These are phyloP conservation scores for Mortierella antarctica DNA, from an alignment of 192 early-diverging fungal genomes.

Conservation along the genomic window DNA sequence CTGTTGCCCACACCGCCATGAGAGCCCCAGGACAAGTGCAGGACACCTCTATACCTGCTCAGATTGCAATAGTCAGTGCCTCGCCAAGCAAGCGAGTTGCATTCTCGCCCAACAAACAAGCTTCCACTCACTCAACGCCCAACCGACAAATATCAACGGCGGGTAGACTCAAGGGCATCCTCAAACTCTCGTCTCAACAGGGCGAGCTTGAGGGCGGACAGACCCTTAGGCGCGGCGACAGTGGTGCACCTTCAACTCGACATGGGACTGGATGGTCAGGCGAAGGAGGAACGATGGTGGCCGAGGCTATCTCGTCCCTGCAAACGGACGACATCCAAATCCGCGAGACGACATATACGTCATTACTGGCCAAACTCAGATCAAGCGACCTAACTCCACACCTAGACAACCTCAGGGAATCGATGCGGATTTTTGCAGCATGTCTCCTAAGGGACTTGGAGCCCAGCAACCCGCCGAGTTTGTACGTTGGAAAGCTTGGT, in stretches of 20 bases:
- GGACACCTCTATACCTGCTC: slow-evolving; percentile 23
- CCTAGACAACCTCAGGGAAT: slow-evolving; percentile 4
- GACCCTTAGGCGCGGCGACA: not conserved
- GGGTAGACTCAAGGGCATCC: slow-evolving; percentile 19
- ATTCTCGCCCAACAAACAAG: slow-evolving; percentile 35
- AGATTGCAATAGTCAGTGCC: slow-evolving; percentile 25
- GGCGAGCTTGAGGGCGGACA: not conserved
- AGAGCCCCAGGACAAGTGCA: not conserved
- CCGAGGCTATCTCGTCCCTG: not conserved
- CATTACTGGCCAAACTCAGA: slow-evolving; percentile 16
- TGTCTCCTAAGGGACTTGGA: slow-evolving; percentile 15
- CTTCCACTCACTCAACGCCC: slow-evolving; percentile 16
- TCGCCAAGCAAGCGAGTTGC: slow-evolving; percentile 36
- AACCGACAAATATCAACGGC: not conserved
- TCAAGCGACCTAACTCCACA: slow-evolving; percentile 2
- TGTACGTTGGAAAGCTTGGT: not conserved
- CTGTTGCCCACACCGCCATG: not conserved
- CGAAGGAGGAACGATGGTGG: slow-evolving; percentile 9
- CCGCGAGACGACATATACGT: slow-evolving; percentile 1
- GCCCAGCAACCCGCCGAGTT: slow-evolving; percentile 4
- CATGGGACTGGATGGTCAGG: too few species aligned
- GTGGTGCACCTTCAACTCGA: not conserved
- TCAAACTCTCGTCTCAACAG: slow-evolving; percentile 15
- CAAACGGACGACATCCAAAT: slow-evolving; percentile 8
- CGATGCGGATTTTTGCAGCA: slow-evolving; percentile 11